Base-by-base conservation (phyloP, 176 grass and related monocot genomes). In the Canna indica region DNA sequence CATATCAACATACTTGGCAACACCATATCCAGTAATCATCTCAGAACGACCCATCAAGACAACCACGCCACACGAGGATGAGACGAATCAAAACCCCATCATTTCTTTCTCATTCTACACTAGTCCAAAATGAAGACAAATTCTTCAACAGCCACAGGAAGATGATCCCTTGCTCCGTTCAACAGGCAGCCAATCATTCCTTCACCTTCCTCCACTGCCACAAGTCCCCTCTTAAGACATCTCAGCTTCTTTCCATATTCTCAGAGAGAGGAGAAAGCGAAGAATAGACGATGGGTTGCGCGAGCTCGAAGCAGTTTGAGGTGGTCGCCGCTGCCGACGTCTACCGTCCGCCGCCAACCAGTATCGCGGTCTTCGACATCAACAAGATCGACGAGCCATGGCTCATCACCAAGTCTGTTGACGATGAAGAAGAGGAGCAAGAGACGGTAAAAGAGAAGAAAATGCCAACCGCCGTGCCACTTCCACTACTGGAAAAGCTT, bases 361-460 rank as follows among this genome's bases (percentile, higher is more conserved):
- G 94, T 76, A 73, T 97, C 33, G 81, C 94, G 11, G 77, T 97
- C n/a, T 97, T 97, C 73, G 80, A 97, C 75, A 53, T 93, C 73
- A 97, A 47, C 74, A 80, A 82, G 30, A 74, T 92, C 72, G 82
- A 97, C 60, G 94, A 97, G 75, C 94, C 94, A 1, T 97, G 94
- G 94, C 72, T 90, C 33, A 66, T 38, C 33, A 24, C 70, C 69
- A 70, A 45, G 72, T 75, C 35, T 9, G 27, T 58, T 4, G 67
- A 57, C 9, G 73, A 48, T 15, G 70, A 73, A 1, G 47, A 57
- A 18, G 53, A 10, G 26, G 62, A 47, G 35, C 71, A 0, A 68
- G 68, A 5, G 72, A 50, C 0, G 65, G 66, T 0, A 75, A 59
- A 0, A 64, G 77, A 36, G 42, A 61, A 52, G 59, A 80, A n/a